Evolutionary conservation across 306 rosid genomes (phyloP), one percentile per base, ranked within the genome.

Genomic region (Calophaca sinica): DNA sequence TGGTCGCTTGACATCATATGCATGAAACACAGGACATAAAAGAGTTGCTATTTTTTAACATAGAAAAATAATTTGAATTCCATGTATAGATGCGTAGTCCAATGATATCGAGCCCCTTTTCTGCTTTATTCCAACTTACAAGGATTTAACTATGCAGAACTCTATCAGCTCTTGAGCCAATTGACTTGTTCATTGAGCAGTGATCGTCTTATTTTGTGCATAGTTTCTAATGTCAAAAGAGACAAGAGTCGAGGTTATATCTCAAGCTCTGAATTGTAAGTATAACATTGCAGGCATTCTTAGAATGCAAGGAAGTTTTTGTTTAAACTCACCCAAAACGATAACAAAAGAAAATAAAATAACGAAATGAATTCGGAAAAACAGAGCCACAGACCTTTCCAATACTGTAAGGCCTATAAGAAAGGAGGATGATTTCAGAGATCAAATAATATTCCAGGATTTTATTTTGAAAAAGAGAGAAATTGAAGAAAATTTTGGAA

Each of bases 31-130:
- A 1, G 49, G 8, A 35, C 41, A 13, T 3, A 59, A 59, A 61
- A 52, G 4, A 35, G 7, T 29, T 45, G 26, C 32, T 3, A 20
- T 20, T 26, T 14, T 14, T 14, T 2, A 44, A 62, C 48, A 39
- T 3, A 62, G 48, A 61, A 48, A 59, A 74, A 4, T 26, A 36
- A 50, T 62, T 62, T 38, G 53, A 74, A 50, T 74, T 62, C 31
- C 65, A 52, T 52, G 52, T 75, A 41, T 13, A 46, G 51, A 70
- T 58, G 48, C 49, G 5, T 49, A 68, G 73, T 55, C 42, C 42
- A 11, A 7, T n/a, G 31, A 48, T 50, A 51, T 35, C 48, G 5
- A 33, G 35, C 35, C 36, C 44, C 48, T 62, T 33, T 49, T 38
- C 38, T 38, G 52, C 35, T 51, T 14, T 15, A 14, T 5, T 20